Evolutionary conservation across 768 basidiomycete species (phyloP), one percentile per base, ranked within the genome.

Genomic region (Phanerodontia chrysosporium): DNA sequence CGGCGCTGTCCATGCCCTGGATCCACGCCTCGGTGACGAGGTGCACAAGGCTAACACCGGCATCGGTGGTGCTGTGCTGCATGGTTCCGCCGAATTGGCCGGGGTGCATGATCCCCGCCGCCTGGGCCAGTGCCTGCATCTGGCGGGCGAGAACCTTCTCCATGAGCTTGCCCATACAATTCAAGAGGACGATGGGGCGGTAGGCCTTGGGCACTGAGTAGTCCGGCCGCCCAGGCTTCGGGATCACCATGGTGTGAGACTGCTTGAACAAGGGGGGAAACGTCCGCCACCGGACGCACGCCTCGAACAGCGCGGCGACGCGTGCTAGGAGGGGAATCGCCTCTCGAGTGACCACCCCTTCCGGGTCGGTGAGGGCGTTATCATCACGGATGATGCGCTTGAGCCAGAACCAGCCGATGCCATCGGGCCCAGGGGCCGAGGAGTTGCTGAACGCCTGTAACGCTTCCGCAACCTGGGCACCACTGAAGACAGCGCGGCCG

Each of bases 121-220:
- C 53, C 32, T 63, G 58, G 13, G 42, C 58, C 5, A 64, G 57
- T 45, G 58, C 64, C 44, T 64, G 62, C 24, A 69, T 53, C 0
- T 57, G 57, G 10, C 57, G 36, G 1, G 64, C 58, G n/a, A 66
- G 29, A 16, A 68, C 35, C 49, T 65, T 65, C 46, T 67, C 66
- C 8, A 60, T 39, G 2, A 65, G 58, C 52, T 70, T 71, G 64
- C 49, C 66, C 0, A 70, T 13, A 32, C 51, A 61, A 45, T 65
- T 58, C 18, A 69, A 56, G 0, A 71, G 66, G 0, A 65, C 62
- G 45, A 71, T 70, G 6, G 62, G 69, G 30, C 66, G 62, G 57
- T 67, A 71, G 1, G 67, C 63, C 56, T 68, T 69, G 3, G 66
- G 51, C 10, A 48, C 45, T 1, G 58, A 29, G 51, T 67, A 66